Conservation (phyloP, 352 stramenopile species). For the Phytophthora europaea region DNA sequence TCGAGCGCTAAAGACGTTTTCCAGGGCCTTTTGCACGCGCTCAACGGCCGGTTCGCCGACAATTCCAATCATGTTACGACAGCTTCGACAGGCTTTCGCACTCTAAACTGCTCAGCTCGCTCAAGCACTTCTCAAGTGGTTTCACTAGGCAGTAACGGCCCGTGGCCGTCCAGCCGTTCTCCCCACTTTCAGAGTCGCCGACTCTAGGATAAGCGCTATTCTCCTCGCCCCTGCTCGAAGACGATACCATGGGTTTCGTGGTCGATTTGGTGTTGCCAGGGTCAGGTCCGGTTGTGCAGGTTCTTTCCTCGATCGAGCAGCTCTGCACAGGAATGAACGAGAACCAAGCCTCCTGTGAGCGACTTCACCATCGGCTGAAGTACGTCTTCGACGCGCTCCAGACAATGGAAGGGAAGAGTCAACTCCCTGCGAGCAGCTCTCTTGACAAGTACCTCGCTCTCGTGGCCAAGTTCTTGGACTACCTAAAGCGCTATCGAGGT, state of each 20-base stretch:
- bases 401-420: constrained; percentile 8
- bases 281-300: background rate
- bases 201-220: background rate
- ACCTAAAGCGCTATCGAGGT: constrained; percentile 11
- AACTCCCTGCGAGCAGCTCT: constrained; percentile 3
- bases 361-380: constrained; percentile 10
- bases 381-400: constrained; percentile 7
- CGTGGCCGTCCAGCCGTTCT: too few relatives aligned
- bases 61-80: too few relatives aligned
- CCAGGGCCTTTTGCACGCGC: too few relatives aligned
- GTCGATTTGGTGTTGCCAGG: background rate
- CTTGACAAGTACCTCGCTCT: constrained; percentile 17
- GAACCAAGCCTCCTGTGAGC: constrained; percentile 6
- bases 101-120: too few relatives aligned
- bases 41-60: too few relatives aligned
- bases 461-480: constrained; percentile 4
- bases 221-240: too few relatives aligned
- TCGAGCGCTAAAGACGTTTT: too few relatives aligned
- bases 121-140: background rate
- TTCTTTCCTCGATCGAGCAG: background rate
- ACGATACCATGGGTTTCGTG: background rate
- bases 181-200: too few relatives aligned
- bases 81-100: too few relatives aligned
- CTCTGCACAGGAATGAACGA: constrained; percentile 20
- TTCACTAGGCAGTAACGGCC: background rate